Percentiles rank a stretch among this genome's conserved stretches.
phyloP scores from a whole-genome alignment of 2,329 filamentous ascomycete genomes.

The Xylaria sp. region DNA sequence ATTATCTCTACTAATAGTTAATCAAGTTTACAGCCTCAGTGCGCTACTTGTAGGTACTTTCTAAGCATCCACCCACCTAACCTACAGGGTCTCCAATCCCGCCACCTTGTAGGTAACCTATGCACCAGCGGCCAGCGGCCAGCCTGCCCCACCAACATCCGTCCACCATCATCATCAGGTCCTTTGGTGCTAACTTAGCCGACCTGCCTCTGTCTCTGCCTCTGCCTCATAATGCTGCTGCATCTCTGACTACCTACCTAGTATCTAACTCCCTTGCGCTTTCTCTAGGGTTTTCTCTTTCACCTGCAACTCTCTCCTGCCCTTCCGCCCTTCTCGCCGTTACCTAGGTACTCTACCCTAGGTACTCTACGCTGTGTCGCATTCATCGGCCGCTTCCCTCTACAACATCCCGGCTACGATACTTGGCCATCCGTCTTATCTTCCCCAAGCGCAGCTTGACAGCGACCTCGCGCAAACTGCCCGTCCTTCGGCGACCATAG shows the following conservation, averaged over 20 bases:
- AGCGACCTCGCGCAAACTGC: conserved; percentile 9
- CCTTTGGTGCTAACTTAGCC: too few species aligned
- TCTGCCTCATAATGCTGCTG: background rate
- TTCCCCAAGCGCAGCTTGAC: background rate
- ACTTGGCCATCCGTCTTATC: background rate
- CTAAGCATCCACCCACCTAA: background rate
- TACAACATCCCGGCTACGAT: background rate
- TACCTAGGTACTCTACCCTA: too few species aligned
- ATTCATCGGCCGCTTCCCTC: background rate
- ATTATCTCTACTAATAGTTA: background rate
- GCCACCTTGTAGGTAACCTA: conserved; percentile 4
- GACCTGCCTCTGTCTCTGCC: background rate
- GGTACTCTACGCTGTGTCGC: background rate
- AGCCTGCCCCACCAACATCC: conserved; percentile 15
- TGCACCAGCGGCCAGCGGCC: background rate
- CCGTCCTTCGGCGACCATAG: conserved; percentile 7
- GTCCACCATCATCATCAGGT: conserved; percentile 14
- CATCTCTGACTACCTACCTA: background rate
- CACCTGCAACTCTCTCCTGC: background rate
- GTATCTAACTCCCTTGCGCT: background rate
- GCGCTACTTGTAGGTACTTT: background rate
- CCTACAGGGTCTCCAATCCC: conserved; percentile 2
- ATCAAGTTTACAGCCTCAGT: too few species aligned
- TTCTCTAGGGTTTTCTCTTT: background rate
- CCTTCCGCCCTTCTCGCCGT: background rate